Base-by-base conservation (phyloP, 2,329 filamentous ascomycete species). In the Ophiostoma angusticollis region DNA sequence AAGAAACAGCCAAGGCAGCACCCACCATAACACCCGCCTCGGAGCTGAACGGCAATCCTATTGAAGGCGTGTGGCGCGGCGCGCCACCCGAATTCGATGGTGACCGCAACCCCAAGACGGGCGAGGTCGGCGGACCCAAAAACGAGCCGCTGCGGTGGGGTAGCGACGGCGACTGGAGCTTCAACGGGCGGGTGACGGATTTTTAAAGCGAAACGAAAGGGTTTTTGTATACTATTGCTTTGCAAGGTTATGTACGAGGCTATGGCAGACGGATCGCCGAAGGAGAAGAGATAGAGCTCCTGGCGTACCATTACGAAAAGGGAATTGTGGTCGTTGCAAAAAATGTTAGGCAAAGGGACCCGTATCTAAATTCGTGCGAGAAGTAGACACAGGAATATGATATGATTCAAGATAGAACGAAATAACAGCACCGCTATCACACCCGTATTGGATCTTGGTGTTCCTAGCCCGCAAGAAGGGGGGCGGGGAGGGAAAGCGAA, bases 131-230 rank as follows among this genome's bases (percentile, higher is more conserved):
- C 6, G 91, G 91, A 1, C 91, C 91, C 6, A 98, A 96, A 76
- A 96, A 93, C 55, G 89, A 98, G 61, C 91, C 91, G 37, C 55
- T 96, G 55, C 66, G 87, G 51, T 95, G 89, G 89, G 86, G 86
- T 0, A 65, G 70, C 14, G 56, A 52, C 0, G 79, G 84, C 1
- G 75, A 80, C 52, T 98, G 87, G 81, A 95, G 85, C 58, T 98
- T 84, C 59, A 95, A 95, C 59, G 91, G 91, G 33, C 68, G 89
- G 47, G 87, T 93, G 39, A 96, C 89, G 18, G 91, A 98, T 61
- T 98, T 98, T 40, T 51, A 41, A 24, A 12, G 11, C 5, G 30
- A 5, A 31, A 17, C n/a, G n/a, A n/a, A n/a, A n/a, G n/a, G n/a
- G 9, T n/a, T 9, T 22, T 30, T 18, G 19, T 28, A 24, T 24